A percentile compares a stretch with the other conserved stretches of the same genome.
phyloP scores from a whole-genome alignment of 805 yeast species.

The Saccharomycopsis sp. region DNA sequence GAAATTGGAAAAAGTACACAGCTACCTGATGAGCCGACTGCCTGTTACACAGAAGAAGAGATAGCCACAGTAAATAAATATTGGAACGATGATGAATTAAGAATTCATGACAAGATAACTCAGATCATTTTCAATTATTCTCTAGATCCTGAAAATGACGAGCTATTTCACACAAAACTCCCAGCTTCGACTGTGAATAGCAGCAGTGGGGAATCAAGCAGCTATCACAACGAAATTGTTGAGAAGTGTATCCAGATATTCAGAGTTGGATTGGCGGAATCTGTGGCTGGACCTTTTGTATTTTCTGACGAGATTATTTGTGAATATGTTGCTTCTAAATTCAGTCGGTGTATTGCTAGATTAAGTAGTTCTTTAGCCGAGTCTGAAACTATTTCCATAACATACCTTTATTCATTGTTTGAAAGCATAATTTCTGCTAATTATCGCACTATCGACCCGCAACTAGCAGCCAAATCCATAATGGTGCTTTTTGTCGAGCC shows the following conservation, averaged over 20 bases:
- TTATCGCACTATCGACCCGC: slow-evolving; percentile 28
- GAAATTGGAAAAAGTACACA: slow-evolving; percentile 68
- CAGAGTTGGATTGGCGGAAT: slow-evolving; percentile 58
- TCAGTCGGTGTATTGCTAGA: neutral
- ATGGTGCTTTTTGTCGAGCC: slow-evolving; percentile 8
- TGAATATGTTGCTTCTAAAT: slow-evolving; percentile 34
- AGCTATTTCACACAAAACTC: slow-evolving; percentile 28
- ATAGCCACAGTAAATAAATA: slow-evolving; percentile 30
- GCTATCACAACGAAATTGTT: slow-evolving; percentile 37
- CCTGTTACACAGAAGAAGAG: slow-evolving; percentile 27
- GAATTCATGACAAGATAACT: slow-evolving; percentile 38
- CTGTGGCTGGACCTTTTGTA: slow-evolving; percentile 59
- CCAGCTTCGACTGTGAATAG: slow-evolving; percentile 33
- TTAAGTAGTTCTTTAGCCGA: neutral
- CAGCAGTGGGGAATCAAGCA: no score
- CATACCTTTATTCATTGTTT: slow-evolving; percentile 25
- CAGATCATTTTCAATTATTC: slow-evolving; percentile 10
- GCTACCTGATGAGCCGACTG: slow-evolving; percentile 44
- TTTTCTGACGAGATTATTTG: slow-evolving; percentile 38
- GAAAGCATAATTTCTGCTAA: slow-evolving; percentile 28
- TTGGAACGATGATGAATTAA: slow-evolving; percentile 45
- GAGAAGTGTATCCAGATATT: slow-evolving; percentile 61
- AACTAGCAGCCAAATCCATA: neutral
- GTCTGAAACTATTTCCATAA: slow-evolving; percentile 26
- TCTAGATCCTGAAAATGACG: neutral